Percentiles rank a stretch among this genome's conserved stretches.
These are phyloP conservation scores for Geotrichum macrosporum DNA, from an alignment of 1,139 yeast species.

Conservation along the genomic window DNA sequence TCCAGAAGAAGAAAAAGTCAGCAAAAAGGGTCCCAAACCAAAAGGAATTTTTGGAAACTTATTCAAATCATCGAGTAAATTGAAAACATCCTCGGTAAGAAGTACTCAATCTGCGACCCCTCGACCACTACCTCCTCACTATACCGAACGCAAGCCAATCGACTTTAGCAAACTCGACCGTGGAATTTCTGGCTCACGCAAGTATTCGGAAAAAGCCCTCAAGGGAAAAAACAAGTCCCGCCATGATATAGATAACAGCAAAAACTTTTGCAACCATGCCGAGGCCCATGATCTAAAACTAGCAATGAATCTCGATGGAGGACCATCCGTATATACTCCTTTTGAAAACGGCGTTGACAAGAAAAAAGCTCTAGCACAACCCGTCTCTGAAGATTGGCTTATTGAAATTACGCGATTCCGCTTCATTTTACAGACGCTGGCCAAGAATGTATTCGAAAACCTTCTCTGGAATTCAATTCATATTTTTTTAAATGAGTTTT, in stretches of 20 bases:
- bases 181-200: conserved; percentile 20
- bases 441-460: conserved; percentile 20
- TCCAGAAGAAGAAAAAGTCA: background rate
- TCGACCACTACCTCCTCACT: background rate
- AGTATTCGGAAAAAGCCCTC: too few species aligned
- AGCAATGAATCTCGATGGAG: conserved; percentile 4
- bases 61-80: background rate
- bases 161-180: background rate
- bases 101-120: too few species aligned
- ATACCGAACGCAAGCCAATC: background rate
- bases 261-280: conserved; percentile 10
- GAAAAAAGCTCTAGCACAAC: too few species aligned
- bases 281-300: conserved; percentile 5
- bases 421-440: conserved; percentile 17
- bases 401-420: conserved; percentile 21
- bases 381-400: conserved; percentile 6
- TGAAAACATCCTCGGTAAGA: too few species aligned
- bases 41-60: background rate
- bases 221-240: too few species aligned
- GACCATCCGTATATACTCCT: conserved; percentile 10
- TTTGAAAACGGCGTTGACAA: background rate
- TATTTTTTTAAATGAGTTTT: conserved; percentile 31
- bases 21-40: background rate
- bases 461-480: conserved; percentile 30
- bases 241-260: too few species aligned